Base-by-base conservation (phyloP, 768 basidiomycete genomes). In the Podaxis sp. region DNA sequence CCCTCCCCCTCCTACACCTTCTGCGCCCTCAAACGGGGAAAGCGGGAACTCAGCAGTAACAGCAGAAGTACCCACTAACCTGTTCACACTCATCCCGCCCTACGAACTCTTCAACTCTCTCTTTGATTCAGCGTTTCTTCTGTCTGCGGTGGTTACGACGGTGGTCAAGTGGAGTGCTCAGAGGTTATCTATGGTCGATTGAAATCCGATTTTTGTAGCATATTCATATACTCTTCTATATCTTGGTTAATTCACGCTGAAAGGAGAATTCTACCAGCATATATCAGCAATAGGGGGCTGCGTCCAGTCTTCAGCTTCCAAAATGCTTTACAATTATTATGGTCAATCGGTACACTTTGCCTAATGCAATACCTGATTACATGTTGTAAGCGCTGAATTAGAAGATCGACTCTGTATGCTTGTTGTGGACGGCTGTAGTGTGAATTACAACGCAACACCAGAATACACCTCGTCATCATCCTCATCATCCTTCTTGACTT, bases 101-200 rank as follows among this genome's bases (percentile, higher is more conserved):
- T 93, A 87, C 65, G 84, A 89, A 65, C 79, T 90, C 15, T 92
- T 93, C 66, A 89, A 88, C 17, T 75, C 84, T 2, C 75, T 92
- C 40, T 93, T 93, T 69, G 90, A 93, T 71, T 84, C 84, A 78
- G 77, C 87, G 22, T 92, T 92, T 73, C 74, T 93, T 28, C 30
- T 84, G 3, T 79, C 87, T n/a, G 87, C 88, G 2, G 76, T 68
- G 1, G 74, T 72, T 5, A 84, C 82, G 8, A 77, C 75, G 9
- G 66, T 78, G 2, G 71, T 79, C n/a, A 78, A 83, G 52, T 92
- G 90, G 89, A 77, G 77, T 17, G 79, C 79, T 28, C 79, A 82
- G 59, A 77, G 73, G 67, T 74, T 84, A 19, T 77, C 76, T 67
- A 73, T 70, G 13, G 65, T 71, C 15, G 71, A 68, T 19, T 56